Conservation (phyloP, 2,329 filamentous ascomycete genomes). For the Cryphonectria carpinicola region DNA sequence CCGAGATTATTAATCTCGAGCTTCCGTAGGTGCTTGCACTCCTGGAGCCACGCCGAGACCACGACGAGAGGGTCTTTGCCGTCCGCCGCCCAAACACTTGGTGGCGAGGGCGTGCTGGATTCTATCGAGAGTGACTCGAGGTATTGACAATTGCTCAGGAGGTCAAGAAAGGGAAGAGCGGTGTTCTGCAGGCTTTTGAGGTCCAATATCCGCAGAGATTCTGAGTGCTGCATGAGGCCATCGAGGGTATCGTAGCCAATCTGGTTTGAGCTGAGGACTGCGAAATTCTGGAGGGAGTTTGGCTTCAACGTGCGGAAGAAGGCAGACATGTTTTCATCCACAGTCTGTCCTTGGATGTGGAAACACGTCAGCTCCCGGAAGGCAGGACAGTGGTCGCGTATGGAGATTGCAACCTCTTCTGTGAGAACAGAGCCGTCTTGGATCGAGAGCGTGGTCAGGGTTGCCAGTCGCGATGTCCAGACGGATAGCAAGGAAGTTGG, state of each 20-base stretch:
- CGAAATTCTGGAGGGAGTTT: slow-evolving; percentile 62
- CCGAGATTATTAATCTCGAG: slow-evolving; percentile 56
- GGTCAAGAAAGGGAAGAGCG: slow-evolving; percentile 37
- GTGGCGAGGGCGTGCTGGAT: slow-evolving; percentile 29
- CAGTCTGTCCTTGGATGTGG: slow-evolving; percentile 45
- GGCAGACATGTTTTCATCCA: slow-evolving; percentile 60
- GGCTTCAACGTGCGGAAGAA: slow-evolving; percentile 61
- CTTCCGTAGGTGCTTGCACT: slow-evolving; percentile 51
- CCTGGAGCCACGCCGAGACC: slow-evolving; percentile 38
- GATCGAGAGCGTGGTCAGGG: slow-evolving; percentile 62
- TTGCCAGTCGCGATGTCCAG: slow-evolving; percentile 63
- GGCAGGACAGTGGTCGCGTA: slow-evolving; percentile 61
- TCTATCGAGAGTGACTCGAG: slow-evolving; percentile 43
- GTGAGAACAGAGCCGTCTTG: slow-evolving; percentile 64
- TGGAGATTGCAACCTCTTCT: slow-evolving; percentile 55
- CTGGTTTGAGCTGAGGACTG: slow-evolving; percentile 59
- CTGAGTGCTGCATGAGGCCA: slow-evolving; percentile 52
- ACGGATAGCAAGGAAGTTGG: slow-evolving; percentile 54
- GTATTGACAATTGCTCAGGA: slow-evolving; percentile 39
- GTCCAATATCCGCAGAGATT: slow-evolving; percentile 40
- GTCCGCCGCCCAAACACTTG: slow-evolving; percentile 31
- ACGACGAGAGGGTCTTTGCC: slow-evolving; percentile 35
- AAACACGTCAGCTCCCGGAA: slow-evolving; percentile 66
- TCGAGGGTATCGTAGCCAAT: slow-evolving; percentile 59
- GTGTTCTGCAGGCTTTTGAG: slow-evolving; percentile 38